Evolutionary conservation across 2,329 filamentous ascomycete species (phyloP).

Genomic region (Fusarium denticulatum): DNA sequence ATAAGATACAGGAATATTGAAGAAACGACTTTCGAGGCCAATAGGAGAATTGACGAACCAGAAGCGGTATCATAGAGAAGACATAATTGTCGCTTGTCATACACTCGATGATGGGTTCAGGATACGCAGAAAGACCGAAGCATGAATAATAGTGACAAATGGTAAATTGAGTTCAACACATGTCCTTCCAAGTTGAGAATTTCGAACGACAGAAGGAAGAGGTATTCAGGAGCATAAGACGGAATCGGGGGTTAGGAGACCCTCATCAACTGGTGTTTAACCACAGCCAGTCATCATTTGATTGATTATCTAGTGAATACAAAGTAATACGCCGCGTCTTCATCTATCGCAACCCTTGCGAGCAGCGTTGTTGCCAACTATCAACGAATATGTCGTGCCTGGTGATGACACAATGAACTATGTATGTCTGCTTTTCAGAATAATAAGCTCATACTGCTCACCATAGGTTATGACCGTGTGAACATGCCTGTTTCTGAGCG

Average conservation of each 20-base stretch:
- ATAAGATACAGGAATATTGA: background rate
- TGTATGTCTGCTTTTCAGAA: background rate
- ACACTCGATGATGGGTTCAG: background rate
- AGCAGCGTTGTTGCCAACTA: background rate
- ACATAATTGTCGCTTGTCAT: background rate
- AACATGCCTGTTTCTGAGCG: background rate
- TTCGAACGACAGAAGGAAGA: background rate
- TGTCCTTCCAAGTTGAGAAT: background rate
- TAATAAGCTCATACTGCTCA: background rate
- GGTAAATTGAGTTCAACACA: background rate
- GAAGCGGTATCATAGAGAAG: background rate
- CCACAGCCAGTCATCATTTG: background rate
- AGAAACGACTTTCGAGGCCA: background rate
- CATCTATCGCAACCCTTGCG: slow-evolving; percentile 20
- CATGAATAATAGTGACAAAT: background rate
- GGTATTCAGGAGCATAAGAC: background rate
- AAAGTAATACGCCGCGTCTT: slow-evolving; percentile 3
- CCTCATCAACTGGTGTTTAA: background rate
- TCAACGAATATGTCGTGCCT: background rate
- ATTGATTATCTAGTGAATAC: background rate
- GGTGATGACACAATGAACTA: background rate
- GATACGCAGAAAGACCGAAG: background rate
- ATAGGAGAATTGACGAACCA: background rate
- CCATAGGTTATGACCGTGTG: background rate
- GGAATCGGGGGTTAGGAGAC: background rate